Percentiles rank a stretch among this genome's conserved stretches.
Evolutionary conservation across 139 green algal genomes (phyloP).

Genomic region (Protoeuglena noctilucae): DNA sequence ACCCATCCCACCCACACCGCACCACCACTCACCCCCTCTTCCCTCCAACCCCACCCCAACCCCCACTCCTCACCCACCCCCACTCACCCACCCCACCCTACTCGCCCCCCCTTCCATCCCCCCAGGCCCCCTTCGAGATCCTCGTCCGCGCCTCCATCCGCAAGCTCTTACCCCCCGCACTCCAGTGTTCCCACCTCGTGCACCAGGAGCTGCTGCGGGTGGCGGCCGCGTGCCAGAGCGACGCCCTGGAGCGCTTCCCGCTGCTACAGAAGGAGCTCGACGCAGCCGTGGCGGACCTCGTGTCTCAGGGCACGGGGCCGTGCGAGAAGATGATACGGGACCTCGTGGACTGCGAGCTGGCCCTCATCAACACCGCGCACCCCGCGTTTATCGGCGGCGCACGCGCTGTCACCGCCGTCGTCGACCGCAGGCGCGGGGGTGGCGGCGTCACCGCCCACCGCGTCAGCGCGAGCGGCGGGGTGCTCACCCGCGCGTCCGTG

Average conservation of each 20-base stretch:
- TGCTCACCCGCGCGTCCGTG: too few relatives aligned
- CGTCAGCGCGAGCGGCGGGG: background rate
- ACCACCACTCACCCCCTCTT: background rate
- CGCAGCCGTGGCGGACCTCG: conserved; percentile 51
- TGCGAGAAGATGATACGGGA: conserved; percentile 49
- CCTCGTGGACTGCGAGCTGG: conserved; percentile 72
- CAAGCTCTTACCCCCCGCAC: conserved; percentile 45
- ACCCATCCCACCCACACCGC: background rate
- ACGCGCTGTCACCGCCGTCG: conserved; percentile 14
- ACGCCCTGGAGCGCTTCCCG: conserved; percentile 46
- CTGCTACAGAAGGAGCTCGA: conserved; percentile 40
- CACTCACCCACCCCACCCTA: background rate
- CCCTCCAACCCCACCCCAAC: background rate
- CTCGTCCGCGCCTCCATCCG: conserved; percentile 58
- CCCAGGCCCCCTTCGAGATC: conserved; percentile 89
- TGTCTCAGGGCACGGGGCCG: conserved; percentile 37
- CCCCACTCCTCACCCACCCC: background rate
- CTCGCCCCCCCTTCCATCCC: conserved; percentile 60
- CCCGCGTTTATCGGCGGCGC: conserved; percentile 50
- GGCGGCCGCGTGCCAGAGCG: conserved; percentile 42
- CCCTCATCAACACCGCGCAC: conserved; percentile 94
- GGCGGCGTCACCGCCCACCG: background rate
- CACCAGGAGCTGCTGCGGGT: conserved; percentile 70
- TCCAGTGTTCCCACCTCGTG: conserved; percentile 52
- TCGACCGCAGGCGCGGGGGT: background rate